These are phyloP conservation scores for Eryngium alpinum DNA, from an alignment of 140 eudicot species.

Conservation along the genomic window DNA sequence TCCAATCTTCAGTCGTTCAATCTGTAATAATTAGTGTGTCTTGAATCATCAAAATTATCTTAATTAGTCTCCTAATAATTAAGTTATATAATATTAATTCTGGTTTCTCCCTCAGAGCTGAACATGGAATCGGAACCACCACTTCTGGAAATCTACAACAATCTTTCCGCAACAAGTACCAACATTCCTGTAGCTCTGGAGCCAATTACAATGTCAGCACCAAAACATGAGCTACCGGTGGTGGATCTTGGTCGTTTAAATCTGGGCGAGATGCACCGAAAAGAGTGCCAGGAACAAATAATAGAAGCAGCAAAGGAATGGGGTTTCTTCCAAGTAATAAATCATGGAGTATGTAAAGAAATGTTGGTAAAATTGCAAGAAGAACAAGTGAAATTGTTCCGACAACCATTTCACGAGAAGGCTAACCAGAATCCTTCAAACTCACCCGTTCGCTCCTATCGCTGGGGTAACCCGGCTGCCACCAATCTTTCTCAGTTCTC, in stretches of 20 bases:
- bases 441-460: conserved; percentile 9
- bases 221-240: conserved; percentile 8
- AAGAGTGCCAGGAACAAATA: conserved; percentile 11
- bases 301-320: conserved; percentile 14
- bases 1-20: too few relatives aligned
- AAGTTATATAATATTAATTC: too few relatives aligned
- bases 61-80: too few relatives aligned
- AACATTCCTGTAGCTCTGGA: neutral
- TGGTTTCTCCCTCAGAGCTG: too few relatives aligned
- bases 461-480: conserved; percentile 19
- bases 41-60: too few relatives aligned
- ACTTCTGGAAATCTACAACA: too few relatives aligned
- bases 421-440: neutral
- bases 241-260: conserved; percentile 6
- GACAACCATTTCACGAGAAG: conserved; percentile 10
- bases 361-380: neutral
- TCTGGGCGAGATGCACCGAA: too few relatives aligned
- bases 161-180: too few relatives aligned
- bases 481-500: conserved; percentile 9
- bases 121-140: too few relatives aligned
- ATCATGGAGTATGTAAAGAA: conserved; percentile 11
- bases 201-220: too few relatives aligned
- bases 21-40: too few relatives aligned
- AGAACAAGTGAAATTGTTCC: conserved; percentile 11
- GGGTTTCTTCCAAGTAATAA: conserved; percentile 22